These are phyloP conservation scores for Alternaria angustiovoidea DNA, from an alignment of 2,329 filamentous ascomycete genomes.

Conservation along the genomic window DNA sequence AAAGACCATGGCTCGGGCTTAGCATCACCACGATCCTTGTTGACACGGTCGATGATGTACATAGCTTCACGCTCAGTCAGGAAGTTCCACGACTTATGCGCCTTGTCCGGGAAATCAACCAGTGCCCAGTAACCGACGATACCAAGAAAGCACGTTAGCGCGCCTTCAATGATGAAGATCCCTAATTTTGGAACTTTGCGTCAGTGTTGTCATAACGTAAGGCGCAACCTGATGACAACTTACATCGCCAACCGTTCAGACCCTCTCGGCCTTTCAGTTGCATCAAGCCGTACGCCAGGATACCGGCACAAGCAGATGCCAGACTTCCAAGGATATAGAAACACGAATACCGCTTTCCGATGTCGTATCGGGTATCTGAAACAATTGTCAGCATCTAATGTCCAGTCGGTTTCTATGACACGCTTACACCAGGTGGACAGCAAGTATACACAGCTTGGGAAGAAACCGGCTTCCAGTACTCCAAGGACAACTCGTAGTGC, in stretches of 20 bases:
- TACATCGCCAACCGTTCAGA: slow-evolving; percentile 55
- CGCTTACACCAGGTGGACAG: slow-evolving; percentile 51
- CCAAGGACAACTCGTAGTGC: slow-evolving; percentile 52
- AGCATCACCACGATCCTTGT: slow-evolving; percentile 63
- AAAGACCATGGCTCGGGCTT: slow-evolving; percentile 58
- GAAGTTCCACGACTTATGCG: slow-evolving; percentile 54
- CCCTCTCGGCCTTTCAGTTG: slow-evolving; percentile 66
- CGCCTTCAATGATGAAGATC: slow-evolving; percentile 57
- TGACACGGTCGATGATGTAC: slow-evolving; percentile 61
- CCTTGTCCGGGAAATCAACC: slow-evolving; percentile 57
- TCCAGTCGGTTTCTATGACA: too few relatives aligned
- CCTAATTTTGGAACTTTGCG: slow-evolving; percentile 46
- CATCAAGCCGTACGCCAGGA: slow-evolving; percentile 74
- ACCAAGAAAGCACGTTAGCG: slow-evolving; percentile 53
- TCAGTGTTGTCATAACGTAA: slow-evolving; percentile 6
- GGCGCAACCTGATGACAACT: slow-evolving; percentile 19
- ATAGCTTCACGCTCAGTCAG: slow-evolving; percentile 56
- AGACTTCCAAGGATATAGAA: slow-evolving; percentile 76
- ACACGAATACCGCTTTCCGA: slow-evolving; percentile 72
- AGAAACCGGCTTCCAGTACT: slow-evolving; percentile 52
- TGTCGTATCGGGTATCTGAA: slow-evolving; percentile 64
- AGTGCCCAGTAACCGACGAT: slow-evolving; percentile 54
- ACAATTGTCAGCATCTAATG: not conserved
- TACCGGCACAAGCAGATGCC: slow-evolving; percentile 71
- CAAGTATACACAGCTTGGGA: slow-evolving; percentile 56